Conservation (phyloP, 129 eudicot genomes). For the Pseudognaphalium luteoalbum region DNA sequence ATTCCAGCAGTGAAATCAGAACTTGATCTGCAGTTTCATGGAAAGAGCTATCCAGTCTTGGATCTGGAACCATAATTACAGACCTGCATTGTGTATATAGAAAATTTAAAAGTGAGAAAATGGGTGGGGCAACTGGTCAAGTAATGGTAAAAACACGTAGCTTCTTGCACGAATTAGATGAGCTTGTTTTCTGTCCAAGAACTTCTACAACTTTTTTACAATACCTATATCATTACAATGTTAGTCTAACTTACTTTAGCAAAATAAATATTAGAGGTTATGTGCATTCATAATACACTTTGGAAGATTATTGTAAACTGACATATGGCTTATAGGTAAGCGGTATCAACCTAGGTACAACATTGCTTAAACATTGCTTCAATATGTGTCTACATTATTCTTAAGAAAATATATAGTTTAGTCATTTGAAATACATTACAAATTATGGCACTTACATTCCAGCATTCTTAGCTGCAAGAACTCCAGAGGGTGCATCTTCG, state of each 20-base stretch:
- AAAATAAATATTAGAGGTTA: not conserved
- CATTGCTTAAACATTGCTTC: not conserved
- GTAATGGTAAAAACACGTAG: not conserved
- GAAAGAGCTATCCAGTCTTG: conserved; percentile 78
- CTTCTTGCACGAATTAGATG: conserved; percentile 9
- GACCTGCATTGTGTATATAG: not conserved
- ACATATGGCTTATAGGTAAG: not conserved
- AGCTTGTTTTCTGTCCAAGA: not conserved
- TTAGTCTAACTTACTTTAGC: not conserved
- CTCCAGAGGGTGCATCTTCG: conserved; percentile 98
- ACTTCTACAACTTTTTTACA: not conserved
- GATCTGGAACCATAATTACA: conserved; percentile 85
- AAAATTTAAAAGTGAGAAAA: conserved; percentile 43
- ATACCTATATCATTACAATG: not conserved
- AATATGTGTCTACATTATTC: not conserved
- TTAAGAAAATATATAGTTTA: not conserved
- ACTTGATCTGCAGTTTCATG: conserved; percentile 77
- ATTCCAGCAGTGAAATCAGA: conserved; percentile 72
- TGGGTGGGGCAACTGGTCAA: not conserved
- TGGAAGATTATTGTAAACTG: not conserved
- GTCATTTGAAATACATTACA: not conserved
- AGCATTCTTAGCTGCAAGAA: conserved; percentile 94
- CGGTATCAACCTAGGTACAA: not conserved
- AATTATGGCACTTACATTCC: conserved; percentile 72
- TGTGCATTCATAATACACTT: not conserved